A percentile compares a stretch with the other conserved stretches of the same genome.
These are phyloP conservation scores for Neonothopanus nambi DNA, from an alignment of 1,284 basidiomycete species.

Conservation along the genomic window DNA sequence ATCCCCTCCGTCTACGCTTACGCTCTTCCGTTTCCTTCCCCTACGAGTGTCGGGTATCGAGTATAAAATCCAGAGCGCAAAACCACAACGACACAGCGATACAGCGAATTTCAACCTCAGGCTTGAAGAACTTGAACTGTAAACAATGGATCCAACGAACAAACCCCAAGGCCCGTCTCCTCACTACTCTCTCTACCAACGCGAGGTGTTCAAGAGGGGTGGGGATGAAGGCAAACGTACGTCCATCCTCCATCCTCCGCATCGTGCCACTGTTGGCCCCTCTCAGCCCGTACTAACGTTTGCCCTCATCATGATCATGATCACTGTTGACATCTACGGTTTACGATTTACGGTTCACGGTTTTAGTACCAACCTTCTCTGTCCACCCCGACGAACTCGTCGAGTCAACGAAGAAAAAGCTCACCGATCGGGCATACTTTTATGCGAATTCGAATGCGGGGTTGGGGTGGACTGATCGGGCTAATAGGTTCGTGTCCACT, in stretches of 20 bases:
- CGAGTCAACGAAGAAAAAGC: slow-evolving; percentile 49
- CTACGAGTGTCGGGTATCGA: no score
- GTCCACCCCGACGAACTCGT: slow-evolving; percentile 52
- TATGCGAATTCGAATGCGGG: slow-evolving; percentile 62
- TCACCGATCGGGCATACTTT: slow-evolving; percentile 52
- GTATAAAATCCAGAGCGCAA: no score
- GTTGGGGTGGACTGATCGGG: slow-evolving; percentile 53
- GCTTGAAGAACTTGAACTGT: no score
- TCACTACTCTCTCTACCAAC: slow-evolving; percentile 52
- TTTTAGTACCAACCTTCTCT: slow-evolving; percentile 37
- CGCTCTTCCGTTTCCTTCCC: no score
- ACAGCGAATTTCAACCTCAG: no score
- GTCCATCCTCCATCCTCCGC: slow-evolving; percentile 18
- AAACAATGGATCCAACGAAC: slow-evolving; percentile 54
- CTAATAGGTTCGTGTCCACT: slow-evolving; percentile 48
- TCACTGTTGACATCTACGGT: no score
- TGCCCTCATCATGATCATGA: no score
- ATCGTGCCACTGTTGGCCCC: background rate
- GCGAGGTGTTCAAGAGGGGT: slow-evolving; percentile 50
- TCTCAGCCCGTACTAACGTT: no score
- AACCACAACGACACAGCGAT: no score
- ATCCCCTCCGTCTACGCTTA: no score
- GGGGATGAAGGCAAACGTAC: slow-evolving; percentile 39
- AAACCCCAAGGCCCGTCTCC: slow-evolving; percentile 53
- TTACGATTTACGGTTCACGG: no score